These are phyloP conservation scores for Sporisorium sorghi DNA, from an alignment of 1,284 basidiomycete species.

Conservation along the genomic window DNA sequence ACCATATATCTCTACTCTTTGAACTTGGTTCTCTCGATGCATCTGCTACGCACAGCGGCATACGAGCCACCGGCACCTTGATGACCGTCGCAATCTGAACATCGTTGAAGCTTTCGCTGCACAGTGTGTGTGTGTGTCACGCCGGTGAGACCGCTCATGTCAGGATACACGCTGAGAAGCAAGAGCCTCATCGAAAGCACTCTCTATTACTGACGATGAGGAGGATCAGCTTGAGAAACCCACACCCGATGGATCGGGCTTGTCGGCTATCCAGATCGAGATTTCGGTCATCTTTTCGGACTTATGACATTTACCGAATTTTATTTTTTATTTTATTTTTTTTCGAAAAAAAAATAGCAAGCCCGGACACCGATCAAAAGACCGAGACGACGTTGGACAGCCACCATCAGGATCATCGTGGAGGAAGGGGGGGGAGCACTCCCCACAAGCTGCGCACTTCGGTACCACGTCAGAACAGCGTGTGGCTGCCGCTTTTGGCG, in stretches of 20 bases:
- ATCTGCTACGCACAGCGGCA: constrained; percentile 6
- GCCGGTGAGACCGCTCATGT: not conserved
- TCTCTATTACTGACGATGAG: too few relatives aligned
- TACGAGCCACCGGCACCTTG: constrained; percentile 26
- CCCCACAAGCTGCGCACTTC: too few relatives aligned
- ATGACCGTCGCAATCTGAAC: not conserved
- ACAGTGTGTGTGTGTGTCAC: not conserved
- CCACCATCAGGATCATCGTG: not conserved
- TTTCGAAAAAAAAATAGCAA: too few relatives aligned
- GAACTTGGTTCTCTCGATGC: not conserved
- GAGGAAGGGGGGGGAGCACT: too few relatives aligned
- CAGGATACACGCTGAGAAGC: not conserved
- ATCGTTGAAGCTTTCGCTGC: not conserved
- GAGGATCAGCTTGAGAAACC: too few relatives aligned
- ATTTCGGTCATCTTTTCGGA: constrained; percentile 18
- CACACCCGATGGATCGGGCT: constrained; percentile 11
- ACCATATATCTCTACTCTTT: not conserved
- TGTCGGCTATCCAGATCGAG: not conserved
- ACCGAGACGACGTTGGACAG: not conserved
- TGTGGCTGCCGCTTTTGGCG: too few relatives aligned
- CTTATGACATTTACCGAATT: not conserved
- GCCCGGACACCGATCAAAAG: constrained; percentile 6
- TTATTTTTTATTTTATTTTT: too few relatives aligned
- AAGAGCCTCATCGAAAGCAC: too few relatives aligned
- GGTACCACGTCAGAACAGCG: too few relatives aligned